Evolutionary conservation across 768 basidiomycete species (phyloP), one percentile per base, ranked within the genome.

Genomic region (Porpolomopsis calyptriformis): DNA sequence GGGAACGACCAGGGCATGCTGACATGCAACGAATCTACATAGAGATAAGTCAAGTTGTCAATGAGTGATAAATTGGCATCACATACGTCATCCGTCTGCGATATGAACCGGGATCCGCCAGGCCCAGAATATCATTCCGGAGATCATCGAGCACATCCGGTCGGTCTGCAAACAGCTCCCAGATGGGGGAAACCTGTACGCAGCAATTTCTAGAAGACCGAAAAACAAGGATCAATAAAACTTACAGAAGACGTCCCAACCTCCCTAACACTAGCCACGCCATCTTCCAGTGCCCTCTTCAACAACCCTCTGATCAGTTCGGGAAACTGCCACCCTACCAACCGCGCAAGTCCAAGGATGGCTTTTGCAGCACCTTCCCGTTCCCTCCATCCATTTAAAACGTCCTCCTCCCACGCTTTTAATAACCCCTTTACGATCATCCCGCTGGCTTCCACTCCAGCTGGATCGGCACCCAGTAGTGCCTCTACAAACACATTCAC

Each of bases 211-310:
- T 42, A 12, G 8, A 38, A 23, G 20, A 4, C 33, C 9, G 35
- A 48, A 42, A 43, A 38, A 54, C 47, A 23, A 53, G 41, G 27
- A 41, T 47, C 39, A 40, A 27, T 24, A 11, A 29, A 24, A 72
- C 90, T 64, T 59, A 89, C 86, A 54, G 68, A 66, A 31, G 63
- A 58, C 19, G 88, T 72, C 1, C 82, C 85, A 31, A 78, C 75
- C 55, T 89, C 85, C 44, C 93, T 69, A 3, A 98, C 90, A 27
- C 84, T 80, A n/a, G 89, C 83, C 44, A 88, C 86, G 14, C 64
- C 66, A 56, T 96, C 93, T 51, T 77, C 74, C 34, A 94, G 64
- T 0, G 80, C 86, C 47, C 66, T 68, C 49, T 64, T 63, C 46
- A 88, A 61, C 25, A 93, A 64, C 37, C 61, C 64, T 36, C 72